Base-by-base conservation (phyloP, 768 basidiomycete species). In the Leccinum imitatum region DNA sequence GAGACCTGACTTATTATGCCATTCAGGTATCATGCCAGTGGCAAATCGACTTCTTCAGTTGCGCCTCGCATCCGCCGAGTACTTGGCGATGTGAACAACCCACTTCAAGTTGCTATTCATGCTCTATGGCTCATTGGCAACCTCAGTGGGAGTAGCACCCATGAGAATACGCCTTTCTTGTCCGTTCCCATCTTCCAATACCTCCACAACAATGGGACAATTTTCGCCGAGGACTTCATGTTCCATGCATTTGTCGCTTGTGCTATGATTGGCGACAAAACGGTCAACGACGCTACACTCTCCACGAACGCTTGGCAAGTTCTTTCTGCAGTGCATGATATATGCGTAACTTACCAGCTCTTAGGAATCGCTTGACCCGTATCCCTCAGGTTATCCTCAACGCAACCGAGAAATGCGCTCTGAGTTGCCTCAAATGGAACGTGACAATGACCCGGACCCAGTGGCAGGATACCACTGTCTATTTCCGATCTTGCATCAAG, bases 221-320 rank as follows among this genome's bases (percentile, higher is more conserved):
- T 60, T 27, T 51, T 65, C 37, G 66, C 63, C 13, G 75, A 76
- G 54, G 75, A 75, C 13, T 74, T 76, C 47, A 67, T 77, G 74
- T 64, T 76, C 56, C 73, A 67, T 30, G 62, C 69, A 15, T 77
- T 76, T 51, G 62, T 75, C 41, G 47, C 62, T 23, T 77, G 72
- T 54, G 73, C 76, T 25, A 76, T 77, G 71, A 66, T 76, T 53
- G 62, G 69, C 6, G 75, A 76, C 48, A 76, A 76, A 56, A 62
- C 67, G 9, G 58, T 77, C 25, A 76, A 76, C 14, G 76, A 76
- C 25, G 53, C 53, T 35, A 63, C 68, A 4, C 71, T 76, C 54
- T 58, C 73, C 17, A 62, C 68, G n/a, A 76, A 58, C 21, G 59
- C 60, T 33, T 76, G 75, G 75, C 77, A 19, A n/a, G 70, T 60